These are phyloP conservation scores for Vigna angularis DNA, from an alignment of 306 rosid species.

Conservation along the genomic window DNA sequence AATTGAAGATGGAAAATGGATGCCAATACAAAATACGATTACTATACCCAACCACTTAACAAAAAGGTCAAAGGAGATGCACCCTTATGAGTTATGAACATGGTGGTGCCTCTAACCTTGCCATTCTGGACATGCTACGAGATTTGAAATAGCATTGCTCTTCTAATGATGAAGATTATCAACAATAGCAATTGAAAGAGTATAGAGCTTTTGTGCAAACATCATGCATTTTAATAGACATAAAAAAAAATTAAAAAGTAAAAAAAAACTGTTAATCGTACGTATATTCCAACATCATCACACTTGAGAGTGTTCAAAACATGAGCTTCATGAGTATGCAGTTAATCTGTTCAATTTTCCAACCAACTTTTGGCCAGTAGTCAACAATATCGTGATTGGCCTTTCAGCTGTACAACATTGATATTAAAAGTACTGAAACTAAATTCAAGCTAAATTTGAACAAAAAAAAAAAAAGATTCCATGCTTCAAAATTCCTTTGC, in stretches of 20 bases:
- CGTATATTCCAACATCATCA: slow-evolving; percentile 19
- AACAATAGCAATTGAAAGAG: background rate
- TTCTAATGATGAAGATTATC: background rate
- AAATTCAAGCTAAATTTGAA: slow-evolving; percentile 33
- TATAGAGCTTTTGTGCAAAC: background rate
- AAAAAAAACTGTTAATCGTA: slow-evolving; percentile 5
- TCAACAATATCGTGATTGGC: slow-evolving; percentile 40
- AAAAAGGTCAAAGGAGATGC: background rate
- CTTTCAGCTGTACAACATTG: slow-evolving; percentile 53
- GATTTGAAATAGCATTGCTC: background rate
- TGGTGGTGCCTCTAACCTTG: slow-evolving; percentile 14
- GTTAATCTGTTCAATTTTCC: slow-evolving; percentile 33
- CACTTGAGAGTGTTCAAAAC: slow-evolving; percentile 11
- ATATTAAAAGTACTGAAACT: slow-evolving; percentile 43
- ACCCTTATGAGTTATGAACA: background rate
- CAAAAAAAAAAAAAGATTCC: background rate
- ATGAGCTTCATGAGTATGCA: slow-evolving; percentile 36
- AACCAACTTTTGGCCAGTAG: slow-evolving; percentile 29
- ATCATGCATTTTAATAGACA: slow-evolving; percentile 27
- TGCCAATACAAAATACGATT: background rate
- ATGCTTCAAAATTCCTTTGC: slow-evolving; percentile 67
- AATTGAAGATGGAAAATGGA: background rate
- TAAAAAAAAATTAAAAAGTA: background rate
- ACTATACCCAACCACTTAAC: background rate
- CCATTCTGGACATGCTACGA: background rate